Percentiles rank a stretch among this genome's conserved stretches.
These are phyloP conservation scores for Claviceps arundinis DNA, from an alignment of 2,329 filamentous ascomycete species.

Conservation along the genomic window DNA sequence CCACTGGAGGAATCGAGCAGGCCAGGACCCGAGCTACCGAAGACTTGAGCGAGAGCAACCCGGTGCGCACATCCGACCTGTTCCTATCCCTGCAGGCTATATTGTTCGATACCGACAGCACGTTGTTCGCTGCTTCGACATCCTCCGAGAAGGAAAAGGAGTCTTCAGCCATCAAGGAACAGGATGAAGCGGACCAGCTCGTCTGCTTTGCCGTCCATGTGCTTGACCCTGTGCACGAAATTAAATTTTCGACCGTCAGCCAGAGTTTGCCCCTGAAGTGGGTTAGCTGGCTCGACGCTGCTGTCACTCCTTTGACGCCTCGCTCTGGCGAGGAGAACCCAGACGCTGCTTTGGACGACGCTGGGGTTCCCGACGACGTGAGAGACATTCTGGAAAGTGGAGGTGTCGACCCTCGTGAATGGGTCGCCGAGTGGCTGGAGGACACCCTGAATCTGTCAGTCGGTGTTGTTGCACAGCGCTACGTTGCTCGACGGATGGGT, in stretches of 20 bases:
- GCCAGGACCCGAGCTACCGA: constrained; percentile 71
- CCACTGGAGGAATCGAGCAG: constrained; percentile 64
- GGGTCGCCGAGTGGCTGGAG: constrained; percentile 96
- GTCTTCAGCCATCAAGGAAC: constrained; percentile 36
- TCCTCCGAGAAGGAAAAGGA: constrained; percentile 41
- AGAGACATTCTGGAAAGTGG: constrained; percentile 64
- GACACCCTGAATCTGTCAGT: constrained; percentile 66
- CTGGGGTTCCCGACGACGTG: constrained; percentile 62
- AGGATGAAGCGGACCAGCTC: constrained; percentile 43
- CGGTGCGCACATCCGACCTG: constrained; percentile 82
- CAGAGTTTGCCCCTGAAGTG: constrained; percentile 75
- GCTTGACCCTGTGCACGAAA: constrained; percentile 80
- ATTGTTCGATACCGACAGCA: constrained; percentile 45
- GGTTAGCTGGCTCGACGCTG: constrained; percentile 84
- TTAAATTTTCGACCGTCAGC: constrained; percentile 71
- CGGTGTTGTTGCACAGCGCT: constrained; percentile 83
- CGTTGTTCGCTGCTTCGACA: constrained; percentile 52
- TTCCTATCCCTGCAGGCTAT: constrained; percentile 94
- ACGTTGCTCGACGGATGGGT: constrained; percentile 90
- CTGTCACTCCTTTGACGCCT: constrained; percentile 44
- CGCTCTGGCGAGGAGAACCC: constrained; percentile 34
- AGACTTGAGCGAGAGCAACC: constrained; percentile 69
- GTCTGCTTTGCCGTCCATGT: constrained; percentile 68
- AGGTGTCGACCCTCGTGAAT: constrained; percentile 83
- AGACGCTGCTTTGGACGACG: constrained; percentile 19